Evolutionary conservation across 164 flowering plant species (phyloP), one percentile per base, ranked within the genome.

Genomic region (Protea cynaroides): DNA sequence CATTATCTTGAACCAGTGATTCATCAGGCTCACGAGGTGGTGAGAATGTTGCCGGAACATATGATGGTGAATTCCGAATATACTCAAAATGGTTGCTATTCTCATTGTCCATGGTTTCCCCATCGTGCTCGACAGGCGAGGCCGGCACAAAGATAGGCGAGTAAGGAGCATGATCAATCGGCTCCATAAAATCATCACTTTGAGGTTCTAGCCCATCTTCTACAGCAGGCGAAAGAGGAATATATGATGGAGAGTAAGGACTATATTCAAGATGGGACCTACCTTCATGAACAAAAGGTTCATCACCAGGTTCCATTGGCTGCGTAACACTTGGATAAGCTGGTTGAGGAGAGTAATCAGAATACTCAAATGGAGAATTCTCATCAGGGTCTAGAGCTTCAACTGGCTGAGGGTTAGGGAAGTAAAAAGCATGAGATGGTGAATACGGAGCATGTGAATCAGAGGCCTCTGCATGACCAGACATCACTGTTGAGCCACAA

Each of bases 381-480:
- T 53, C 70, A 21, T 29, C 11, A 3, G 47, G 19, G 2, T 61
- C 54, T 40, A 43, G 29, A 40, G 64, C 65, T 15, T 67, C 70
- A 5, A 61, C 52, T 2, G 64, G 8, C 11, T 18, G 64, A 25
- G 25, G 23, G 25, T n/a, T 54, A 5, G 70, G 70, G 13, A 63
- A 51, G 54, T 17, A 53, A 21, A 57, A 67, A 61, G 70, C 70
- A 54, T 57, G 72, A 29, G 64, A 54, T 11, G 71, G 72, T 7
- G 75, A 61, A 23, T 67, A 67, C 2, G 65, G 70, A 40, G 52
- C 54, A 34, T 67, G 70, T 0, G 52, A 15, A 15, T 53, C 70
- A 18, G 51, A 53, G 51, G 40, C 17, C 29, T 54, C 64, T 9
- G 12, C 37, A 44, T 60, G 56, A 61, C 58, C 56, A 46, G 72